These are phyloP conservation scores for Magnusiomyces sp. DNA, from an alignment of 1,139 yeast genomes.

Conservation along the genomic window DNA sequence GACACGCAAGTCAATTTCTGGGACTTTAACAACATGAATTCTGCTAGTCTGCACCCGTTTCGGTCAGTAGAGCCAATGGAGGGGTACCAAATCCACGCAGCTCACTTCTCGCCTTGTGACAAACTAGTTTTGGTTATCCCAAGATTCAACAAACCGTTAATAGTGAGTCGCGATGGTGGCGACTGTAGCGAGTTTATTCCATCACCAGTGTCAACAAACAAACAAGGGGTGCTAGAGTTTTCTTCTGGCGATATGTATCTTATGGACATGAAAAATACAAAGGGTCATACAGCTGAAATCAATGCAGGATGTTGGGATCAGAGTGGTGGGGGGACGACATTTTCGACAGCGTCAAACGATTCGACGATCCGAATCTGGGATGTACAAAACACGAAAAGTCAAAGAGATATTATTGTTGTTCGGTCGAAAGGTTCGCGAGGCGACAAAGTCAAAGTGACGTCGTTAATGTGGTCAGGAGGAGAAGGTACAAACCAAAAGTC, in stretches of 20 bases:
- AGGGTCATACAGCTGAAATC: slow-evolving; percentile 33
- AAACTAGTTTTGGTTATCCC: slow-evolving; percentile 25
- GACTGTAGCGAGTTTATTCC: slow-evolving; percentile 5
- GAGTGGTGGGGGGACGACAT: slow-evolving; percentile 15
- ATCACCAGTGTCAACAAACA: too few relatives aligned
- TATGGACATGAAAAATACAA: slow-evolving; percentile 33
- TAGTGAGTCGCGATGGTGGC: slow-evolving; percentile 25
- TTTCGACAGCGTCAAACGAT: slow-evolving; percentile 29
- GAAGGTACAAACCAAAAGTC: slow-evolving; percentile 14
- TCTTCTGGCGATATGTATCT: slow-evolving; percentile 34
- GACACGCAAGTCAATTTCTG: slow-evolving; percentile 29
- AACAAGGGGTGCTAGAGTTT: slow-evolving; percentile 20
- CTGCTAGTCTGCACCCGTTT: slow-evolving; percentile 23
- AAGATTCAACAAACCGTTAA: slow-evolving; percentile 23
- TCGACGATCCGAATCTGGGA: slow-evolving; percentile 35
- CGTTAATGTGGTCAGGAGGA: slow-evolving; percentile 20
- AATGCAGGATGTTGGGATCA: slow-evolving; percentile 32
- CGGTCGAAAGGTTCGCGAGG: slow-evolving; percentile 21
- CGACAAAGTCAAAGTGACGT: slow-evolving; percentile 20
- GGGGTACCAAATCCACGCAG: slow-evolving; percentile 24
- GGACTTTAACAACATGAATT: slow-evolving; percentile 33
- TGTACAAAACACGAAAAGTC: slow-evolving; percentile 20
- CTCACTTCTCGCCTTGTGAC: slow-evolving; percentile 23
- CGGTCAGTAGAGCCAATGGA: slow-evolving; percentile 28
- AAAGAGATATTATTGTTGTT: slow-evolving; percentile 28